These are phyloP conservation scores for Cryptococcus sp. DNA, from an alignment of 1,284 basidiomycete genomes.

Conservation along the genomic window DNA sequence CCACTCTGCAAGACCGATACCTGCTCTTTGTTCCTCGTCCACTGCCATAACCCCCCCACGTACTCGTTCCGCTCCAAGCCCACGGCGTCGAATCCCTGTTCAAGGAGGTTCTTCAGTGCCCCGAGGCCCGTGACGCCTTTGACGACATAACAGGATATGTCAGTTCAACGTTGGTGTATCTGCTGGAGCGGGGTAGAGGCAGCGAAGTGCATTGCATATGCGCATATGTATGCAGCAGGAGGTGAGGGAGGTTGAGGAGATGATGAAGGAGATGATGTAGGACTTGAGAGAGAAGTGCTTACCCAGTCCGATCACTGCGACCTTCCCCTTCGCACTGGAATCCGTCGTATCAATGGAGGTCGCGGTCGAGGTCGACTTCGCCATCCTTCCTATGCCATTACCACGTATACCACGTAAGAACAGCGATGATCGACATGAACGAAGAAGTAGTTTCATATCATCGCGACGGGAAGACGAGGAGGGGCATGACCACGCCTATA, in stretches of 20 bases:
- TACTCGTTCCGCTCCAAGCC: slow-evolving; percentile 13
- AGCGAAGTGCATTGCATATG: slow-evolving; percentile 8
- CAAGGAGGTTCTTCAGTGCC: slow-evolving; percentile 4
- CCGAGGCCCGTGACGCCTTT: neutral
- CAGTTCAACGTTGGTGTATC: too few relatives aligned
- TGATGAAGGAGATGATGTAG: neutral
- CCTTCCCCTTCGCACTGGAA: neutral
- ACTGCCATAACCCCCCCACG: slow-evolving; percentile 21
- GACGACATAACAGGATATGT: neutral
- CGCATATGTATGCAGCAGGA: slow-evolving; percentile 11
- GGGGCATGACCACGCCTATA: too few relatives aligned
- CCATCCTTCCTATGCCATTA: too few relatives aligned
- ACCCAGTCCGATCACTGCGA: slow-evolving; percentile 6
- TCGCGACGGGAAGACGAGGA: too few relatives aligned
- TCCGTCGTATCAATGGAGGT: too few relatives aligned
- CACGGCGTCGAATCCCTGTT: slow-evolving; percentile 5
- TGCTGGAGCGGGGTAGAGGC: too few relatives aligned
- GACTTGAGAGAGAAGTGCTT: too few relatives aligned
- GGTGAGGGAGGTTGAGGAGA: slow-evolving; percentile 7
- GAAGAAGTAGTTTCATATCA: too few relatives aligned
- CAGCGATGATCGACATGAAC: too few relatives aligned
- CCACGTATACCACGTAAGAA: too few relatives aligned
- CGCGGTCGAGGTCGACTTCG: too few relatives aligned
- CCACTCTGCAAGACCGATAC: slow-evolving; percentile 17
- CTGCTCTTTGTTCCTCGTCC: slow-evolving; percentile 4